A percentile compares a stretch with the other conserved stretches of the same genome.
Conservation (phyloP, 2,329 filamentous ascomycete genomes). For the Epichloe coenophiala region DNA sequence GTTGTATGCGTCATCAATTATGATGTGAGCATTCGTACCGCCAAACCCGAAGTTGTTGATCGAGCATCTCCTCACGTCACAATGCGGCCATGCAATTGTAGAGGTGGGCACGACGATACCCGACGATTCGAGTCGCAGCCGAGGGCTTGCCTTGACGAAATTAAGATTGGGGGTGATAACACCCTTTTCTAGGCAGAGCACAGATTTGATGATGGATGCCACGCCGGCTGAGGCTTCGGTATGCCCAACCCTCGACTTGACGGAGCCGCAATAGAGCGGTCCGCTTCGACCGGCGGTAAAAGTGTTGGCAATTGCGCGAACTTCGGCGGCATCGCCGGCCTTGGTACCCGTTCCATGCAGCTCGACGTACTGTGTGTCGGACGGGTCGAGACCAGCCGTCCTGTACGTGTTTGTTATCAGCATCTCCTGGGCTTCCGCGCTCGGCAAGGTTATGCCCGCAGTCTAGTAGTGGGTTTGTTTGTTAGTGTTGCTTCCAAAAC, state of each 20-base stretch:
- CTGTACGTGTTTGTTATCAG: not conserved
- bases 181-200: too few relatives aligned
- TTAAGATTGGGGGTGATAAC: too few relatives aligned
- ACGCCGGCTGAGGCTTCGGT: conserved; percentile 13
- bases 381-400: not conserved
- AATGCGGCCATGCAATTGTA: too few relatives aligned
- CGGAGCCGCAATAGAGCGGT: not conserved
- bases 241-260: conserved; percentile 11
- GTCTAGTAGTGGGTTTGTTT: too few relatives aligned
- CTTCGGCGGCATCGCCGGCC: conserved; percentile 34
- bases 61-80: not conserved
- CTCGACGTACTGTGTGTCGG: conserved; percentile 15
- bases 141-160: too few relatives aligned
- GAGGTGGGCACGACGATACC: too few relatives aligned
- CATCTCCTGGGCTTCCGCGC: conserved; percentile 9
- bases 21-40: conserved; percentile 5
- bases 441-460: conserved; percentile 6
- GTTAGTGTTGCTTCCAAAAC: too few relatives aligned
- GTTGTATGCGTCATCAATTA: conserved; percentile 1
- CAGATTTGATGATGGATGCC: conserved; percentile 14
- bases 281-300: not conserved
- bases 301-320: not conserved
- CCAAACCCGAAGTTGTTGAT: conserved; percentile 4
- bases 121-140: too few relatives aligned
- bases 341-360: conserved; percentile 21